Percentiles rank a stretch among this genome's conserved stretches.
phyloP scores from a whole-genome alignment of 257 asterid genomes.

The Scutellaria galericulata region DNA sequence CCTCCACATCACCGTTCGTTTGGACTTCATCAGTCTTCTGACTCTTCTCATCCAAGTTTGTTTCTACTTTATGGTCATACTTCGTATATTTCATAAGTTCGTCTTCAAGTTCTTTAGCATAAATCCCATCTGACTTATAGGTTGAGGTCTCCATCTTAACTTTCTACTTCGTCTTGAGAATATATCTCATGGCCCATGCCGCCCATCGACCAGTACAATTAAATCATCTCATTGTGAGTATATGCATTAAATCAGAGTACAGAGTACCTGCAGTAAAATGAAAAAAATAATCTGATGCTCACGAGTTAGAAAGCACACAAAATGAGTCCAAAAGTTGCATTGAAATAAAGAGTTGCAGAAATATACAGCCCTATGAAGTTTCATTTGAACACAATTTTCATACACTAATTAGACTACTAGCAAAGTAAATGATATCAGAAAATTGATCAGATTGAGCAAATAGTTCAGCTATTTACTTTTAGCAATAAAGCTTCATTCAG shows the following conservation, averaged over 20 bases:
- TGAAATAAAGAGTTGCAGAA: conserved; percentile 1
- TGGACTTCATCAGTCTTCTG: conserved; percentile 39
- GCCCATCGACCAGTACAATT: conserved; percentile 35
- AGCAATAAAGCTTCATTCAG: conserved; percentile 11
- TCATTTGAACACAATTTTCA: background rate
- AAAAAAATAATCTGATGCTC: conserved; percentile 11
- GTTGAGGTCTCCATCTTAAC: conserved; percentile 27
- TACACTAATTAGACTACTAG: background rate
- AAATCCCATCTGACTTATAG: conserved; percentile 33
- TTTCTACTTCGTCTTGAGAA: conserved; percentile 40
- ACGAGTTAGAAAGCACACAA: background rate
- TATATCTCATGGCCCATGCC: conserved; percentile 32
- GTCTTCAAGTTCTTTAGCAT: conserved; percentile 59
- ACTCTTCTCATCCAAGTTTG: conserved; percentile 27
- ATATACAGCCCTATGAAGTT: background rate
- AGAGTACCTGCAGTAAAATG: conserved; percentile 34
- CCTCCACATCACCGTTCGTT: conserved; percentile 44
- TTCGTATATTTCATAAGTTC: conserved; percentile 62
- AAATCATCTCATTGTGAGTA: conserved; percentile 22
- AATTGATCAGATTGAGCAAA: background rate
- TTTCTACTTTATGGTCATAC: conserved; percentile 36
- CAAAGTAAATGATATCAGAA: background rate
- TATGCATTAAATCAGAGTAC: conserved; percentile 24
- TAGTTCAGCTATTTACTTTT: background rate
- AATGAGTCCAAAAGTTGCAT: conserved; percentile 12